A percentile compares a stretch with the other conserved stretches of the same genome.
Conservation (phyloP, 768 basidiomycete species). For the Panus rudis region DNA sequence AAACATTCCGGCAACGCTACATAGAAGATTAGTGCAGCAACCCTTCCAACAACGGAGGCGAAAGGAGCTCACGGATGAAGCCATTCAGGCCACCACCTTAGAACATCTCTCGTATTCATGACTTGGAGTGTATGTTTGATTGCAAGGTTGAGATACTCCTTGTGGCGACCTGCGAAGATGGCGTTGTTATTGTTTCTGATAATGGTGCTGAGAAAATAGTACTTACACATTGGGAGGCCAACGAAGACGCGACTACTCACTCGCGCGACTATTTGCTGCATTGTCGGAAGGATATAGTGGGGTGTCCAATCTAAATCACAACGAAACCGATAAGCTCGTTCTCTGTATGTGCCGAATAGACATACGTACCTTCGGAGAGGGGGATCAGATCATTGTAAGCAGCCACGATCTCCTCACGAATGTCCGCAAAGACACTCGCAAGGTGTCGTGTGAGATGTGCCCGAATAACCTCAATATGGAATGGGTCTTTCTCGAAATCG, state of each 20-base stretch:
- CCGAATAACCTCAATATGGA: constrained; percentile 19
- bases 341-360: neutral
- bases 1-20: neutral
- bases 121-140: constrained; percentile 26
- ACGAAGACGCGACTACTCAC: constrained; percentile 28
- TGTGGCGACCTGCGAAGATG: constrained; percentile 31
- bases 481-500: constrained; percentile 12
- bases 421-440: constrained; percentile 14
- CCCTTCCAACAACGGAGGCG: neutral
- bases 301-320: constrained; percentile 21
- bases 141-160: constrained; percentile 28
- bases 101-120: constrained; percentile 10
- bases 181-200: constrained; percentile 5
- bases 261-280: constrained; percentile 22
- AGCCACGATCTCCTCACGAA: constrained; percentile 16
- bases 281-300: constrained; percentile 12
- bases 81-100: constrained; percentile 36
- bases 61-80: constrained; percentile 33
- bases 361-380: constrained; percentile 9
- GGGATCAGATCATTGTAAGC: constrained; percentile 26
- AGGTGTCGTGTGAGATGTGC: constrained; percentile 23
- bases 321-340: neutral
- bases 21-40: neutral
- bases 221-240: constrained; percentile 28
- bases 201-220: constrained; percentile 6